Conservation (phyloP, 2,329 filamentous ascomycete species). For the Knoxdaviesia proteae region DNA sequence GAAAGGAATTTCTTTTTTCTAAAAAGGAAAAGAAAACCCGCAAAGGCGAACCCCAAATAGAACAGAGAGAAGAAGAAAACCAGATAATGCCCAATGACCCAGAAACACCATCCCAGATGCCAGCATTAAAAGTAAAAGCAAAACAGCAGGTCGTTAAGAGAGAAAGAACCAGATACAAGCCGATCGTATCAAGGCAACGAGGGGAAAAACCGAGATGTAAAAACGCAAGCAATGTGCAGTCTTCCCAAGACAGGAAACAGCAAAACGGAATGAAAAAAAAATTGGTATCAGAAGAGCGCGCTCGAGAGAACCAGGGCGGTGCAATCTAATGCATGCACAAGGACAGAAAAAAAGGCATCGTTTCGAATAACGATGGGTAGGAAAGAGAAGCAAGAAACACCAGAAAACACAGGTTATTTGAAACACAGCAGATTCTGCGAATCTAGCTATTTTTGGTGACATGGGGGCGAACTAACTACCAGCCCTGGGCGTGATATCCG, state of each 20-base stretch:
- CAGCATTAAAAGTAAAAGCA: too few species aligned
- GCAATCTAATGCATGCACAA: neutral
- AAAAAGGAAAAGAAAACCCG: too few species aligned
- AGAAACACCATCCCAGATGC: too few species aligned
- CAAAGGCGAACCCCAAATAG: too few species aligned
- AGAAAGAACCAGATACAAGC: too few species aligned
- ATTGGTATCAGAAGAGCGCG: neutral
- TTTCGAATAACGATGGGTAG: neutral
- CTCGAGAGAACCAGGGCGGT: neutral
- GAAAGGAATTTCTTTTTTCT: too few species aligned
- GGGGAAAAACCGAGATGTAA: too few species aligned
- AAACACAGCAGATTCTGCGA: neutral
- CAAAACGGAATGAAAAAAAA: neutral
- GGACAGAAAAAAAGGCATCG: neutral
- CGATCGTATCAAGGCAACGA: too few species aligned
- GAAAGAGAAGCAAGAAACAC: neutral
- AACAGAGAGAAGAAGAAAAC: too few species aligned
- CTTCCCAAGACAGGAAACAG: neutral
- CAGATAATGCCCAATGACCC: too few species aligned
- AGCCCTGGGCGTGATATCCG: conserved; percentile 22
- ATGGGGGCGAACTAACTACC: conserved; percentile 10
- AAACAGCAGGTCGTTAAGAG: too few species aligned
- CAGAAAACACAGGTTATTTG: neutral
- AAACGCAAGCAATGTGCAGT: too few species aligned
- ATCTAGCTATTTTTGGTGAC: neutral